Evolutionary conservation across 2,329 filamentous ascomycete genomes (phyloP), one percentile per base, ranked within the genome.

Genomic region (Dactylellina drechsleri): DNA sequence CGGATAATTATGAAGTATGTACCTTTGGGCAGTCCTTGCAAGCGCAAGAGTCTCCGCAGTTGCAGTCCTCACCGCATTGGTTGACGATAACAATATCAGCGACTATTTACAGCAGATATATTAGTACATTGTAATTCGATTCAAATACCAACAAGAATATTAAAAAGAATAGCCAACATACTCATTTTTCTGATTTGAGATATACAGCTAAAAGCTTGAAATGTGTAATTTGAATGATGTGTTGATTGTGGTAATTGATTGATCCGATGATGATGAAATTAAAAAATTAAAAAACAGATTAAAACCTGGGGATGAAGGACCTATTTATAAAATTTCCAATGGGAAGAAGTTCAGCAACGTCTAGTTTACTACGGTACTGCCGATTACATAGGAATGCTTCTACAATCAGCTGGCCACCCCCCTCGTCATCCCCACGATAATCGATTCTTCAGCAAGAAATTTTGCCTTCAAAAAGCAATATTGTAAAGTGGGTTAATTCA

Each of bases 41-140:
- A 23, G 40, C 58, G 72, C 72, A 76, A 58, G 36, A 18, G 28
- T 54, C 54, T 49, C 64, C 50, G 72, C 72, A 76, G 31, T 23
- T 43, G 65, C 72, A 76, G 60, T 70, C 65, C n/a, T 45, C 65
- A 66, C 72, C 72, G 72, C 72, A 76, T 53, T 47, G 49, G 72
- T 76, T 43, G 45, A 68, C 66, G 26, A 67, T 60, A 16, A 52
- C 62, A 54, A 76, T 76, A 59, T 59, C 23, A 68, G 66, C 58
- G 65, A 70, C 66, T 76, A 61, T 18, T 23, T 18, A 41, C 5
- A 26, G 23, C 4, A 54, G 13, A 56, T 47, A 15, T 45, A 8
- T 74, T 40, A 67, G 49, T n/a, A 61, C 41, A 3, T 36, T 36
- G 6, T 18, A 56, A 26, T 15, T 45, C n/a, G 4, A 23, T 45